Conservation (phyloP, 2,329 filamentous ascomycete species). For the Aspergillus proliferans region DNA sequence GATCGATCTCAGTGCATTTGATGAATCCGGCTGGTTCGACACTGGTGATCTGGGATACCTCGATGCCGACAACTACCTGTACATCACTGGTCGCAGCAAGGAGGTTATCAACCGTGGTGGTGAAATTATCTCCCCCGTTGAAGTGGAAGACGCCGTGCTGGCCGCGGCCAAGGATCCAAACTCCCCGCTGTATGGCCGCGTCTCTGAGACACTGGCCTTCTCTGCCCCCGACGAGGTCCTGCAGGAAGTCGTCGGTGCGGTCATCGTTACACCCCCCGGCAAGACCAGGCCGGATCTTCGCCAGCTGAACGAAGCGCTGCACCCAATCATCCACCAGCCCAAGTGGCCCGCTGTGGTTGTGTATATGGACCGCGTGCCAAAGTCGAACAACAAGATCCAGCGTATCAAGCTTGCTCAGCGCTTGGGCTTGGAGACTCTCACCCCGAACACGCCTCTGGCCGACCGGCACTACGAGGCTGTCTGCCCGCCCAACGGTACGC, state of each 20-base stretch:
- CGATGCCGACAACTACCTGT: conserved; percentile 48
- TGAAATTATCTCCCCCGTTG: conserved; percentile 55
- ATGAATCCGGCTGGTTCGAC: conserved; percentile 47
- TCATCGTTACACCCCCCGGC: conserved; percentile 44
- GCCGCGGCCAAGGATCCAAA: conserved; percentile 37
- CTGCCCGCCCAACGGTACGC: conserved; percentile 46
- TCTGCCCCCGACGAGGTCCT: conserved; percentile 49
- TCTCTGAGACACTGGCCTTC: conserved; percentile 49
- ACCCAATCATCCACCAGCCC: conserved; percentile 44
- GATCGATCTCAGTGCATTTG: conserved; percentile 31
- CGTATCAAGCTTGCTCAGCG: conserved; percentile 49
- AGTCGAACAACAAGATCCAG: conserved; percentile 54
- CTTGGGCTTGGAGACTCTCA: conserved; percentile 40
- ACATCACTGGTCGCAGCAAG: conserved; percentile 51
- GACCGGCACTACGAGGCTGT: conserved; percentile 46
- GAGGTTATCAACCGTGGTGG: conserved; percentile 55
- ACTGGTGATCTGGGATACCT: conserved; percentile 52
- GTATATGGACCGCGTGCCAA: conserved; percentile 52
- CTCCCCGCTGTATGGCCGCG: conserved; percentile 39
- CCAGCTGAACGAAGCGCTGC: conserved; percentile 44
- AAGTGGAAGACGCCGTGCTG: conserved; percentile 53
- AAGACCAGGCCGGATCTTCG: conserved; percentile 44
- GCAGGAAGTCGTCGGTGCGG: conserved; percentile 52
- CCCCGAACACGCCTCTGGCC: conserved; percentile 40
- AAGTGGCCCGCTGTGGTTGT: conserved; percentile 50